A percentile compares a stretch with the other conserved stretches of the same genome.
Conservation (phyloP, 208 protist genomes). For the Acanthamoeba lugdunensis region DNA sequence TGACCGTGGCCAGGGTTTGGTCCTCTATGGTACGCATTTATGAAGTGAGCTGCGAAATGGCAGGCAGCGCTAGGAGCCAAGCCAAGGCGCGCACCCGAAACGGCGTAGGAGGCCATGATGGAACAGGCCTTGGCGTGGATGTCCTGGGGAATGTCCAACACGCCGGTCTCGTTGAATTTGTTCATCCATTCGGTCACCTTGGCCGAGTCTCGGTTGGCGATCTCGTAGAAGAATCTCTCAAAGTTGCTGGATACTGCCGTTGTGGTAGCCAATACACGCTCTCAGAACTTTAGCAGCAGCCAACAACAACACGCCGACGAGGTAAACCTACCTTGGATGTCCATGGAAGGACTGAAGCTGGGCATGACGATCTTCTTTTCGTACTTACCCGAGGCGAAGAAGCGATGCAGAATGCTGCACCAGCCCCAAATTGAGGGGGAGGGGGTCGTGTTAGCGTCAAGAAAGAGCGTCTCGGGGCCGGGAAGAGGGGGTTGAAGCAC, state of each 20-base stretch:
- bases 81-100: constrained; percentile 11
- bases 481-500: constrained; percentile 79
- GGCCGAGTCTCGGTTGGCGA: background rate
- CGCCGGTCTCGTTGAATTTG: constrained; percentile 47
- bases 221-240: constrained; percentile 69
- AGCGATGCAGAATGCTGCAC: constrained; percentile 57
- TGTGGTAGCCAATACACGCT: background rate
- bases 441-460: background rate
- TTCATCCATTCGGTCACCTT: constrained; percentile 33
- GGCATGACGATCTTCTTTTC: constrained; percentile 46
- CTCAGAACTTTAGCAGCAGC: background rate
- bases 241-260: constrained; percentile 61
- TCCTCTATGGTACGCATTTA: background rate
- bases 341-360: constrained; percentile 71
- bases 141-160: constrained; percentile 5
- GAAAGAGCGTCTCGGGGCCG: background rate
- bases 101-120: constrained; percentile 36
- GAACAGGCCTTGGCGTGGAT: constrained; percentile 43
- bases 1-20: constrained; percentile 52
- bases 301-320: too few relatives aligned
- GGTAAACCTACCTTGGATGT: constrained; percentile 58
- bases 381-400: constrained; percentile 61
- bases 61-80: background rate
- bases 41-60: background rate
- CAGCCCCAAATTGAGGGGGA: background rate